phyloP scores from a whole-genome alignment of 2,329 filamentous ascomycete species.

The Lizonia empirigonia region DNA sequence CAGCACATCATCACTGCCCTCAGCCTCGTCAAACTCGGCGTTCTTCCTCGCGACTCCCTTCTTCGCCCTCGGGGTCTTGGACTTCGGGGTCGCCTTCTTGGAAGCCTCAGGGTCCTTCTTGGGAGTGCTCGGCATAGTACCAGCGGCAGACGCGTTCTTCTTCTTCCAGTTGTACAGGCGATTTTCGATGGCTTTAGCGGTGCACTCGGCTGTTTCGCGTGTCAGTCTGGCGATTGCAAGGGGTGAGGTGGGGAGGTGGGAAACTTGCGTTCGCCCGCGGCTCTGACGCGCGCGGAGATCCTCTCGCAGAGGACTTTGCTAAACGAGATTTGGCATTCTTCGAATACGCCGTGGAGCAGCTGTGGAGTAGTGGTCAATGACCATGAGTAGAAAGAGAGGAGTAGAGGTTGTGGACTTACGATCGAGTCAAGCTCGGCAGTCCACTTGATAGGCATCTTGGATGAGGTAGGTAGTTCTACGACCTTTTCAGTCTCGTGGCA shows the following conservation, averaged over 20 bases:
- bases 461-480: not conserved
- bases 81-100: not conserved
- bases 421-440: constrained; percentile 14
- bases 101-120: constrained; percentile 5
- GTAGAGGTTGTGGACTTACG: not conserved
- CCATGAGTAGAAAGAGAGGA: not conserved
- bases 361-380: not conserved
- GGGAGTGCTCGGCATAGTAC: no score
- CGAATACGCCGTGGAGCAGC: constrained; percentile 12
- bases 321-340: constrained; percentile 19
- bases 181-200: constrained; percentile 35
- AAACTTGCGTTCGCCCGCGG: constrained; percentile 14
- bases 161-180: constrained; percentile 32
- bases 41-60: constrained; percentile 6
- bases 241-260: not conserved
- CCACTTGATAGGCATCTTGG: constrained; percentile 10
- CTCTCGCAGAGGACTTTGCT: constrained; percentile 19
- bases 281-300: constrained; percentile 17
- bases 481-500: not conserved
- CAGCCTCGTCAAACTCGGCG: not conserved
- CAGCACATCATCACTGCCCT: not conserved
- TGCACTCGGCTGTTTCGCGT: constrained; percentile 29
- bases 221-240: no score
- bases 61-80: constrained; percentile 7
- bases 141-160: no score